These are phyloP conservation scores for Cytospora paraplurivora DNA, from an alignment of 2,329 filamentous ascomycete species.

Conservation along the genomic window DNA sequence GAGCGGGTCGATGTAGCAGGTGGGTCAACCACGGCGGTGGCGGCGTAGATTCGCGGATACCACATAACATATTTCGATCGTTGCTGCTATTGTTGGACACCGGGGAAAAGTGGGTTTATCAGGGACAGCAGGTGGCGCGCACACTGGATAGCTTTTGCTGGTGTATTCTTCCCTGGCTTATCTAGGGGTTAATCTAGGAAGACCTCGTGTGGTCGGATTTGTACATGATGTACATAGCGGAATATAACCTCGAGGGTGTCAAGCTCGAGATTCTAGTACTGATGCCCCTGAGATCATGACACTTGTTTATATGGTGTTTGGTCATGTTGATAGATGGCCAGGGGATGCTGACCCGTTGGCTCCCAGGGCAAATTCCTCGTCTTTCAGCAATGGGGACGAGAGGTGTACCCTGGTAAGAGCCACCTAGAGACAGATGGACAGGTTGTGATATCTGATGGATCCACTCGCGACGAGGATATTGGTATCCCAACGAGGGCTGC, in stretches of 20 bases:
- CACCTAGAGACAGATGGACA: background rate
- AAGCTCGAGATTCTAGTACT: slow-evolving; percentile 5
- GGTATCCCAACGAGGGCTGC: background rate
- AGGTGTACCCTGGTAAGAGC: background rate
- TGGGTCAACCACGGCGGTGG: slow-evolving; percentile 13
- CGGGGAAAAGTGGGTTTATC: background rate
- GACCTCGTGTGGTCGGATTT: slow-evolving; percentile 16
- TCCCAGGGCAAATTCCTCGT: background rate
- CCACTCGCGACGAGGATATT: background rate
- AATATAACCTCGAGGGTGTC: background rate
- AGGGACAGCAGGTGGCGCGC: background rate
- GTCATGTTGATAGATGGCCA: background rate
- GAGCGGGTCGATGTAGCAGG: slow-evolving; percentile 9
- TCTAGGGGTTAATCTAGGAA: slow-evolving; percentile 22
- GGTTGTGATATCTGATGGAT: background rate
- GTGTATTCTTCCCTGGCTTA: slow-evolving; percentile 12
- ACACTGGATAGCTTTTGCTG: background rate
- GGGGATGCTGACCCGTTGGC: background rate
- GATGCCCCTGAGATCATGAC: background rate
- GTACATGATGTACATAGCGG: slow-evolving; percentile 23
- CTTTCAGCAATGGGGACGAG: background rate
- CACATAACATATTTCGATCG: background rate
- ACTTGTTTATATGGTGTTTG: background rate
- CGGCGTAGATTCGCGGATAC: slow-evolving; percentile 4
- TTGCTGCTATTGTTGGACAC: background rate